Evolutionary conservation across 306 rosid species (phyloP).

Genomic region (Cajanus cajan): DNA sequence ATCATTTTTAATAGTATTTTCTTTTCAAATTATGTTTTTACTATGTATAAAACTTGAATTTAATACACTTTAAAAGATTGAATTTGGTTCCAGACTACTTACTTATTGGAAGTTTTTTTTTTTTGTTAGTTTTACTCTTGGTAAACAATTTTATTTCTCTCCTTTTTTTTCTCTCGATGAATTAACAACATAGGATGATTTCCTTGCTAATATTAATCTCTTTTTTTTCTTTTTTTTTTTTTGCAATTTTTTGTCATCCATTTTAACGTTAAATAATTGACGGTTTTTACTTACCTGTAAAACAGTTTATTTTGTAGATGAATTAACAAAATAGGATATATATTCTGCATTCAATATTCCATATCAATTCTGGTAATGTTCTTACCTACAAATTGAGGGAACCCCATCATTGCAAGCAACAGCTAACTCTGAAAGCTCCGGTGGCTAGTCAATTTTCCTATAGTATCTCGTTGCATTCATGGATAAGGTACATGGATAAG

Average conservation of each 20-base stretch:
- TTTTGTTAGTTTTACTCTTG: too few species aligned
- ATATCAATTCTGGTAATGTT: not conserved
- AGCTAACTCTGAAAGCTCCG: not conserved
- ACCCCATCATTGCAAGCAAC: not conserved
- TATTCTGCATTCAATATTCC: not conserved
- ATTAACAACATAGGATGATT: not conserved
- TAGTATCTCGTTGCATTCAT: not conserved
- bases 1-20: too few species aligned
- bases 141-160: too few species aligned
- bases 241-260: not conserved
- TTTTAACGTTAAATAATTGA: not conserved
- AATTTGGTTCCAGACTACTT: too few species aligned
- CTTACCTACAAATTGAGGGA: not conserved
- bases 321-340: not conserved
- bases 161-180: not conserved
- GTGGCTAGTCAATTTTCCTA: not conserved
- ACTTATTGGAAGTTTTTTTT: too few species aligned
- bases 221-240: not conserved
- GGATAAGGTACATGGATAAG: not conserved
- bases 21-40: too few species aligned
- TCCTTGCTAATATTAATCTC: not conserved
- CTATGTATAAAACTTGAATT: too few species aligned
- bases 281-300: not conserved
- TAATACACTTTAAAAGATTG: too few species aligned
- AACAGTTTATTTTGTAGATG: not conserved